A percentile compares a stretch with the other conserved stretches of the same genome.
Evolutionary conservation across 495 filamentous ascomycete species (phyloP).

Genomic region (Lasiosphaeria hispida): DNA sequence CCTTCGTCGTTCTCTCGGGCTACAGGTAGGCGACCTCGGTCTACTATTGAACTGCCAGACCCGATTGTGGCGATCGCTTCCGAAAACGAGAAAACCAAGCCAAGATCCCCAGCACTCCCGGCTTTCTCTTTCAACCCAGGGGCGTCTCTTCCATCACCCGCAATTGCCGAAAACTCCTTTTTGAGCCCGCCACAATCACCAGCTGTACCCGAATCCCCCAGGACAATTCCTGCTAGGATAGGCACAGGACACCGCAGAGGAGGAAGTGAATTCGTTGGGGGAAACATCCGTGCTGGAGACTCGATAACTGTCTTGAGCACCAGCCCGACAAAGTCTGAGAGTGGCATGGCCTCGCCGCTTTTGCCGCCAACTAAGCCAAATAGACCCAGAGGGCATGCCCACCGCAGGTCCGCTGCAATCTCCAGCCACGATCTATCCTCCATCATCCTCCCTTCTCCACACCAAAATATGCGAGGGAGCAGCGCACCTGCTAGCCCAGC

Average conservation of each 20-base stretch:
- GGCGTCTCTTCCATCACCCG: slow-evolving; percentile 26
- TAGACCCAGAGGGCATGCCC: slow-evolving; percentile 69
- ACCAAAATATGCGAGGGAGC: slow-evolving; percentile 47
- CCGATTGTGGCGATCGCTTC: slow-evolving; percentile 16
- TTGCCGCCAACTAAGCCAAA: slow-evolving; percentile 48
- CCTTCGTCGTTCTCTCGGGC: slow-evolving; percentile 46
- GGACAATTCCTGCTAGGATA: slow-evolving; percentile 41
- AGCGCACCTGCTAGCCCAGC: slow-evolving; percentile 72
- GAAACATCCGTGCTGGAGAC: slow-evolving; percentile 58
- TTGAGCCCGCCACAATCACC: slow-evolving; percentile 44
- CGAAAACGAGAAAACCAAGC: slow-evolving; percentile 20
- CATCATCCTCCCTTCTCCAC: slow-evolving; percentile 62
- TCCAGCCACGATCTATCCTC: slow-evolving; percentile 75
- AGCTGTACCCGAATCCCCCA: slow-evolving; percentile 41
- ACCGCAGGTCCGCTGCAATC: slow-evolving; percentile 82
- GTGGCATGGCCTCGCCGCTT: slow-evolving; percentile 48
- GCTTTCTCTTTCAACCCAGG: slow-evolving; percentile 66
- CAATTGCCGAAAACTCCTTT: slow-evolving; percentile 31
- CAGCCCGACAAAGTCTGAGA: slow-evolving; percentile 63
- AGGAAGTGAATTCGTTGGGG: slow-evolving; percentile 77
- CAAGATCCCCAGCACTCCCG: slow-evolving; percentile 52
- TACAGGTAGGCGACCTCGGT: slow-evolving; percentile 45
- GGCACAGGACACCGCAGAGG: slow-evolving; percentile 62
- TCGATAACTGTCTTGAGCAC: slow-evolving; percentile 57
- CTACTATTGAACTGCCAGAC: slow-evolving; percentile 41